Conservation (phyloP, 129 eudicot genomes). For the Pseudognaphalium luteoalbum region DNA sequence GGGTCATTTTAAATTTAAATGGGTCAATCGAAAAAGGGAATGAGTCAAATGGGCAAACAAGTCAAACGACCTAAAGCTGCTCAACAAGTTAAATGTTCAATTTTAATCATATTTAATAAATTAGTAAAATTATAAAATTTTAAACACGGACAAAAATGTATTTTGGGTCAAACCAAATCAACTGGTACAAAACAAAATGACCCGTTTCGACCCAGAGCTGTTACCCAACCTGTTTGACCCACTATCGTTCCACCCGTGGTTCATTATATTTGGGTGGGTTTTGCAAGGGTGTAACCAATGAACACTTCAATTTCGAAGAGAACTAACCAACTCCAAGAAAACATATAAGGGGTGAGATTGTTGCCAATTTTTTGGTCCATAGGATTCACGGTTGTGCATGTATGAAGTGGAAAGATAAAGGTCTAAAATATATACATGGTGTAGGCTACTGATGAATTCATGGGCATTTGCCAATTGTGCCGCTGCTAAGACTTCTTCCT, state of each 20-base stretch:
- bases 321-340: too few species aligned
- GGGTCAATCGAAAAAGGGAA: neutral
- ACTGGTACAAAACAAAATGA: neutral
- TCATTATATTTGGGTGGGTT: neutral
- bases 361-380: neutral
- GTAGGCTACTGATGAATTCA: constrained; percentile 17
- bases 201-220: neutral
- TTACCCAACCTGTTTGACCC: neutral
- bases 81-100: neutral
- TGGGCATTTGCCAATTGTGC: constrained; percentile 28
- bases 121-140: too few species aligned
- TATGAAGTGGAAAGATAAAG: neutral
- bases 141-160: too few species aligned
- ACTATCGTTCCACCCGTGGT: neutral
- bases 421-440: neutral
- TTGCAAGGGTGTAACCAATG: too few species aligned
- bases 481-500: constrained; percentile 21
- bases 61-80: neutral
- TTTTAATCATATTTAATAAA: too few species aligned
- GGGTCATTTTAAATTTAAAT: neutral
- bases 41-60: neutral
- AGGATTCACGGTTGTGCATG: neutral
- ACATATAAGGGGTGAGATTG: too few species aligned
- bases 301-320: too few species aligned
- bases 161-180: neutral